Percentiles rank a stretch among this genome's conserved stretches.
Evolutionary conservation across 768 basidiomycete species (phyloP).

Genomic region (Auriscalpium vulgare): DNA sequence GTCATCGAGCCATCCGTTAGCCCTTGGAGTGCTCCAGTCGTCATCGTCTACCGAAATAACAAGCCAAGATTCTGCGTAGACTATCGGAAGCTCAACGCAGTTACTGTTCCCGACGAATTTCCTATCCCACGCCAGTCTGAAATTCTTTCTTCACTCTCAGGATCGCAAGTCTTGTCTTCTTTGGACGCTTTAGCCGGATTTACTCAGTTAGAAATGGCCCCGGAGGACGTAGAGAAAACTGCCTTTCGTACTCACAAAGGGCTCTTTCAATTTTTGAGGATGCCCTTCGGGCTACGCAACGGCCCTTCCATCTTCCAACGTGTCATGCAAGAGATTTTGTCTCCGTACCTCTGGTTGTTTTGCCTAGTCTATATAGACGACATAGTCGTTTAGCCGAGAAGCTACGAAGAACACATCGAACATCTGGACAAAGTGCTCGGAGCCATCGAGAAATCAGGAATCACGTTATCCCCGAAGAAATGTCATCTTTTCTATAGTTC

Average conservation of each 20-base stretch:
- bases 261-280: too few species aligned
- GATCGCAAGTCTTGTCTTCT: conserved; percentile 22
- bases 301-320: too few species aligned
- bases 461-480: conserved; percentile 29
- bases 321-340: not conserved
- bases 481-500: conserved; percentile 28
- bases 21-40: conserved; percentile 27
- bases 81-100: conserved; percentile 22
- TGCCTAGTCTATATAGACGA: conserved; percentile 8
- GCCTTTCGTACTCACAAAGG: conserved; percentile 25
- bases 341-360: conserved; percentile 5
- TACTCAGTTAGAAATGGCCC: conserved; percentile 27
- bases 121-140: conserved; percentile 15
- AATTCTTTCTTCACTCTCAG: conserved; percentile 19
- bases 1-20: conserved; percentile 34
- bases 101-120: conserved; percentile 17
- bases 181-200: conserved; percentile 33
- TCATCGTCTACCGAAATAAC: conserved; percentile 29
- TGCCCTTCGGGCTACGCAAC: too few species aligned
- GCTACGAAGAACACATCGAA: not conserved
- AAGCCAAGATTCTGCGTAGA: conserved; percentile 32
- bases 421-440: conserved; percentile 24
- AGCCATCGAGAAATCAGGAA: conserved; percentile 14
- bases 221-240: conserved; percentile 24
- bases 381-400: conserved; percentile 5